Evolutionary conservation across 306 rosid species (phyloP), one percentile per base, ranked within the genome.

Genomic region (Citrullus colocynthis): DNA sequence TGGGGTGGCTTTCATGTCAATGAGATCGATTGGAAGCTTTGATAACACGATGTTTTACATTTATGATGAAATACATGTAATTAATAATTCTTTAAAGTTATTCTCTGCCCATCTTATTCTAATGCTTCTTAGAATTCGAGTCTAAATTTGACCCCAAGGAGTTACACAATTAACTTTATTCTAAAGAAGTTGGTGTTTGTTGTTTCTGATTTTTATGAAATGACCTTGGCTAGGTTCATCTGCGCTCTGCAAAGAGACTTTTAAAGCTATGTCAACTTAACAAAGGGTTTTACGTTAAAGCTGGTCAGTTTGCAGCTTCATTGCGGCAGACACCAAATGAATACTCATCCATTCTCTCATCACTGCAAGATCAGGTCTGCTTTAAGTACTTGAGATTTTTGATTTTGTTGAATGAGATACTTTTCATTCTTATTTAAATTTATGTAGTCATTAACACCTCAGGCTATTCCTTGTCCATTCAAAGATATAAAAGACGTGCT

Each of bases 201-300:
- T 36, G 10, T 55, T 76, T 13, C 67, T 76, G 64, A 57, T 41
- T 58, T 18, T 59, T 11, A 58, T 76, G 70, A 41, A 74, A 81
- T 78, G 66, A 6, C 63, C 81, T 51, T 75, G 66, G 30, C 48
- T 82, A 91, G 98, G 93, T 89, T 83, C 98, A 94, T 84, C 78
- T 42, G 41, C 96, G 97, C 39, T 91, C 96, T 4, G 96, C 98
- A 17, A 76, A 79, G 77, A 91, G 96, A 84, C 72, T 89, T 74
- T 81, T 78, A 81, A 87, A 83, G 82, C 65, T 94, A 82, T 94
- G 98, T 59, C 97, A 94, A 78, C 87, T 79, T 71, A 94, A 94
- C 73, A 91, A 87, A 87, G 97, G 98, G 15, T 91, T 94, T 80
- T 94, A 94, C 77, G 97, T 90, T 76, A 94, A 94, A 81, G 98